These are phyloP conservation scores for Micromonas commoda DNA, from an alignment of 139 green algal genomes.

Conservation along the genomic window DNA sequence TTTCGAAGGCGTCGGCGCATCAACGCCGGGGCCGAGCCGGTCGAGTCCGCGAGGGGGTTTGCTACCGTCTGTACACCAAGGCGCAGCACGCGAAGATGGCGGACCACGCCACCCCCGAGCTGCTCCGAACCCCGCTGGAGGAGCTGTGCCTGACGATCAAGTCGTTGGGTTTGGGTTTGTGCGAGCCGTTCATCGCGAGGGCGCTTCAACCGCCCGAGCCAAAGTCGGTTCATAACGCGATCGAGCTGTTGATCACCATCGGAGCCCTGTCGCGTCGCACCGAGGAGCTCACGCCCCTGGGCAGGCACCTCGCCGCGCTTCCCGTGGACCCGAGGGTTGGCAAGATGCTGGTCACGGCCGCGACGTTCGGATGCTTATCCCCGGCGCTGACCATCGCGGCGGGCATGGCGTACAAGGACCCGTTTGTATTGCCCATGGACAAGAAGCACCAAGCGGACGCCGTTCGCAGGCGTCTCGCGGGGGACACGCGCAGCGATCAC, in stretches of 20 bases:
- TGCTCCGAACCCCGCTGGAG: slow-evolving; percentile 42
- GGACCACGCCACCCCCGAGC: slow-evolving; percentile 14
- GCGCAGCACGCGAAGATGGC: not conserved
- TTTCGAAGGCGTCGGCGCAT: slow-evolving; percentile 49
- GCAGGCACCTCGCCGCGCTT: slow-evolving; percentile 66
- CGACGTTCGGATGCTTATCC: slow-evolving; percentile 37
- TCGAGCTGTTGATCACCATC: slow-evolving; percentile 21
- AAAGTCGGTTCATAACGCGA: slow-evolving; percentile 24
- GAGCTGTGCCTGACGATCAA: slow-evolving; percentile 50
- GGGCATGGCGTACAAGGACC: slow-evolving; percentile 63
- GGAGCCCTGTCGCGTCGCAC: slow-evolving; percentile 33
- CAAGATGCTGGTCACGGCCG: slow-evolving; percentile 63
- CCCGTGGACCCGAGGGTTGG: slow-evolving; percentile 56
- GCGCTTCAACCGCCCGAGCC: not conserved
- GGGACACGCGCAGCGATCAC: slow-evolving; percentile 78
- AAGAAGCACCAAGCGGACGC: slow-evolving; percentile 57
- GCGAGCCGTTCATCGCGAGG: not conserved
- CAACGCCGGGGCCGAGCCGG: slow-evolving; percentile 68
- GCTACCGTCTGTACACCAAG: slow-evolving; percentile 29
- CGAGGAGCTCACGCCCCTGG: slow-evolving; percentile 72
- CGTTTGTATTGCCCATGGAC: slow-evolving; percentile 62
- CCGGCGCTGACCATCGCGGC: slow-evolving; percentile 61
- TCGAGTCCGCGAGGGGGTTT: slow-evolving; percentile 52
- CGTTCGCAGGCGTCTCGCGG: slow-evolving; percentile 48
- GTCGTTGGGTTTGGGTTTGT: not conserved